phyloP scores from a whole-genome alignment of 805 yeast genomes.

The Maudiozyma turicensis region DNA sequence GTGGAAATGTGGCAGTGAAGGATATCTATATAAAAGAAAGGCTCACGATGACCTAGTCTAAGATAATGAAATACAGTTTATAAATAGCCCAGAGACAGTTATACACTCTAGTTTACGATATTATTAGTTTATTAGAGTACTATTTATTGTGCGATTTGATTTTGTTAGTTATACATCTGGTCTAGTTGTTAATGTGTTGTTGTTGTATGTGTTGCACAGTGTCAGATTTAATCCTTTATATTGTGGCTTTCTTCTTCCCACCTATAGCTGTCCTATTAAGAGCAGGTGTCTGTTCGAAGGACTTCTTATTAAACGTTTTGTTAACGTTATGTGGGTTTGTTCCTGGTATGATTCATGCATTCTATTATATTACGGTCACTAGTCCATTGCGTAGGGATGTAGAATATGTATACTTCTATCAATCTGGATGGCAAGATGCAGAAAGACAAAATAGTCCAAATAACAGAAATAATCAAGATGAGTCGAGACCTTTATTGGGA shows the following conservation, averaged over 20 bases:
- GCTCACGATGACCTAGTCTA: too few species aligned
- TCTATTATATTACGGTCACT: slow-evolving; percentile 36
- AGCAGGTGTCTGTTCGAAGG: slow-evolving; percentile 49
- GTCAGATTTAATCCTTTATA: slow-evolving; percentile 47
- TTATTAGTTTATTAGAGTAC: too few species aligned
- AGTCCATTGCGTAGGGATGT: slow-evolving; percentile 22
- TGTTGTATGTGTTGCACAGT: slow-evolving; percentile 21
- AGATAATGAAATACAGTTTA: too few species aligned
- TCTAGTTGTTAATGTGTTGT: slow-evolving; percentile 5
- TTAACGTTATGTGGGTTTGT: slow-evolving; percentile 65
- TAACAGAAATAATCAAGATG: slow-evolving; percentile 1
- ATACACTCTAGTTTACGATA: too few species aligned
- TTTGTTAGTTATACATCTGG: too few species aligned
- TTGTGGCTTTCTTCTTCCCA: slow-evolving; percentile 57
- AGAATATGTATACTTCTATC: slow-evolving; percentile 21
- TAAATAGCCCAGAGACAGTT: too few species aligned
- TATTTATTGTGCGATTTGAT: too few species aligned
- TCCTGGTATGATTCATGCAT: slow-evolving; percentile 65
- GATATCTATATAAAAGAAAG: too few species aligned
- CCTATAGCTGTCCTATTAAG: slow-evolving; percentile 65
- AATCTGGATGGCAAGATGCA: slow-evolving; percentile 27
- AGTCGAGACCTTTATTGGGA: neutral
- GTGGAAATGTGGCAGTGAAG: too few species aligned
- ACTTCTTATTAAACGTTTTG: slow-evolving; percentile 48
- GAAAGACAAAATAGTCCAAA: slow-evolving; percentile 10